phyloP scores from a whole-genome alignment of 768 basidiomycete species.

The Leccinellum luteum region DNA sequence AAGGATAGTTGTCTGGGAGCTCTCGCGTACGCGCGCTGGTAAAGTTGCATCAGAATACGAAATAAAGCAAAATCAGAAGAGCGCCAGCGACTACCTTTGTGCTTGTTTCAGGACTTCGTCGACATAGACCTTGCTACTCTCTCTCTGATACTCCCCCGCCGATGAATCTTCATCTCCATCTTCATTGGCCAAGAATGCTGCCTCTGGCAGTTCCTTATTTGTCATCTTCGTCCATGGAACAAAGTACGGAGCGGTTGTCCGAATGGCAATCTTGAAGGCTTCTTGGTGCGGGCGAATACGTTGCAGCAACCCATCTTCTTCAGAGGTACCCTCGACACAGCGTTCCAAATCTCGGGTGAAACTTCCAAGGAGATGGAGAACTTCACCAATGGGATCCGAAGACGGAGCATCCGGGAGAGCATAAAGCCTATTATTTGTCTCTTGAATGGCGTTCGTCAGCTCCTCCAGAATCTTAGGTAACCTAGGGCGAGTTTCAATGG shows the following conservation, averaged over 20 bases:
- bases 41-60: not conserved
- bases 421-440: conserved; percentile 33
- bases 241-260: conserved; percentile 56
- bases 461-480: conserved; percentile 63
- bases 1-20: conserved; percentile 65
- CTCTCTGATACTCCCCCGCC: not conserved
- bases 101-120: conserved; percentile 52
- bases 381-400: conserved; percentile 53
- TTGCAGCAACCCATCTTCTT: conserved; percentile 53
- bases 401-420: conserved; percentile 53
- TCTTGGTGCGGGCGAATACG: conserved; percentile 48
- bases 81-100: conserved; percentile 37
- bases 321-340: conserved; percentile 53
- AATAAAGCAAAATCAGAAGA: not conserved
- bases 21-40: conserved; percentile 67
- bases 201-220: conserved; percentile 1
- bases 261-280: conserved; percentile 47
- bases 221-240: conserved; percentile 40
- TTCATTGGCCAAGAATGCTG: conserved; percentile 39
- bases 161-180: conserved; percentile 29
- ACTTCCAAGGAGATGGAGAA: conserved; percentile 43
- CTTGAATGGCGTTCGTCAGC: conserved; percentile 43
- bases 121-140: conserved; percentile 38
- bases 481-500: conserved; percentile 33
- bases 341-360: conserved; percentile 46